Percentiles rank a stretch among this genome's conserved stretches.
phyloP scores from a whole-genome alignment of 1,284 basidiomycete genomes.

The Pseudozyma pruni region DNA sequence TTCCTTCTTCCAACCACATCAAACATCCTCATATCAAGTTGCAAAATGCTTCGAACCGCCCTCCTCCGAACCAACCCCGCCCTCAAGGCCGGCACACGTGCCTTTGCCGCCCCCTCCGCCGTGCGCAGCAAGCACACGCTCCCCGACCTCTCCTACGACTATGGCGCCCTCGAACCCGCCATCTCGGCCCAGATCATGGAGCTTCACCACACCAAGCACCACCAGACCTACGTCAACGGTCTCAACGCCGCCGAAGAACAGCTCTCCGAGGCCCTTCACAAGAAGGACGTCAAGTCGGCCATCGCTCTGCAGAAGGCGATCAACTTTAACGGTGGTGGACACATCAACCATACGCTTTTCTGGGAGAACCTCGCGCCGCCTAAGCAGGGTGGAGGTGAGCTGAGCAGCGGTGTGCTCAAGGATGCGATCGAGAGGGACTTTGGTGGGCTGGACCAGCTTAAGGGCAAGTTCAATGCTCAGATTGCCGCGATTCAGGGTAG shows the following conservation, averaged over 20 bases:
- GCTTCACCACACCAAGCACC: slow-evolving; percentile 66
- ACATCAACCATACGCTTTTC: slow-evolving; percentile 68
- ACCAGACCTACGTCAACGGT: slow-evolving; percentile 67
- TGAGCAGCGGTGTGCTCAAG: slow-evolving; percentile 56
- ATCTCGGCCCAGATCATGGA: slow-evolving; percentile 67
- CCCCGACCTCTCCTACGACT: slow-evolving; percentile 66
- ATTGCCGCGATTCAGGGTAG: slow-evolving; percentile 65
- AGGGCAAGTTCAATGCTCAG: slow-evolving; percentile 59
- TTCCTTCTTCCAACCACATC: not conserved
- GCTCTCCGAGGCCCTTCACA: slow-evolving; percentile 53
- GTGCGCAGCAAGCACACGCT: slow-evolving; percentile 65
- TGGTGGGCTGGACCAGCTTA: slow-evolving; percentile 61
- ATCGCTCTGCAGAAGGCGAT: slow-evolving; percentile 60
- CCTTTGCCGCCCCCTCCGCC: slow-evolving; percentile 16
- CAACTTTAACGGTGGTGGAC: slow-evolving; percentile 68
- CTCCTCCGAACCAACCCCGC: slow-evolving; percentile 40
- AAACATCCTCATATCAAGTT: not conserved
- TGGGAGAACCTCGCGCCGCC: slow-evolving; percentile 65
- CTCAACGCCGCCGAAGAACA: slow-evolving; percentile 64
- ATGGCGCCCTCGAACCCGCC: slow-evolving; percentile 64
- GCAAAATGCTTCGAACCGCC: slow-evolving; percentile 50
- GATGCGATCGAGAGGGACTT: slow-evolving; percentile 66
- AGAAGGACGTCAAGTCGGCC: slow-evolving; percentile 56
- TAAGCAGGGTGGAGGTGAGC: slow-evolving; percentile 63
- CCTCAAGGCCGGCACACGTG: slow-evolving; percentile 21